Conservation (phyloP, 1,139 yeast genomes). For the Kurtzmaniella quercitrusa region DNA sequence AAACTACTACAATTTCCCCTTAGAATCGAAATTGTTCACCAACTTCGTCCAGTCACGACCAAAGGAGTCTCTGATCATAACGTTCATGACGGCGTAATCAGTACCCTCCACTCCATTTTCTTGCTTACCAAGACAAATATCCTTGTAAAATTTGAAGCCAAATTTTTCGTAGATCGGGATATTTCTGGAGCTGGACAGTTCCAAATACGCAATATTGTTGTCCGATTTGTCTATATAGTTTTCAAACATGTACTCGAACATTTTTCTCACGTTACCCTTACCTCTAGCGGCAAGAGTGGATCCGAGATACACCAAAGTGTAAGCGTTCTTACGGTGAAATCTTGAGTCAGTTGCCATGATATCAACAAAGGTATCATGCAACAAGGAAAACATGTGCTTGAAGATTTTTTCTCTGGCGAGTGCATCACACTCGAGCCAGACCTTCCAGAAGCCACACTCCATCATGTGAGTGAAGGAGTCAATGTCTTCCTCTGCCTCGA, state of each 20-base stretch:
- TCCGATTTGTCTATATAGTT: constrained; percentile 45
- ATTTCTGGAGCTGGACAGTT: constrained; percentile 46
- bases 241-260: constrained; percentile 53
- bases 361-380: constrained; percentile 48
- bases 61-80: constrained; percentile 48
- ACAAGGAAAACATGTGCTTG: constrained; percentile 51
- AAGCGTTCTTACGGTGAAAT: constrained; percentile 37
- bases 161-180: constrained; percentile 56
- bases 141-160: constrained; percentile 49
- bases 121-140: constrained; percentile 46
- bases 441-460: constrained; percentile 54
- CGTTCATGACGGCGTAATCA: constrained; percentile 53
- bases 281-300: constrained; percentile 58
- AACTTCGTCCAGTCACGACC: constrained; percentile 38
- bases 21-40: constrained; percentile 11
- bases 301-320: constrained; percentile 61
- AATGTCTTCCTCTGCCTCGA: constrained; percentile 34
- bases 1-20: constrained; percentile 9
- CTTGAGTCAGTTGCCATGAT: constrained; percentile 29
- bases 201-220: constrained; percentile 48
- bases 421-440: constrained; percentile 48
- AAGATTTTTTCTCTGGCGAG: constrained; percentile 54
- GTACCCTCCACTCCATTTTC: constrained; percentile 33
- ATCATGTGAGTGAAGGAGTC: constrained; percentile 48
- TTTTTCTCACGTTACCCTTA: constrained; percentile 59